These are phyloP conservation scores for Saccharomyces hybrid DNA, from an alignment of 1,139 yeast genomes.

Conservation along the genomic window DNA sequence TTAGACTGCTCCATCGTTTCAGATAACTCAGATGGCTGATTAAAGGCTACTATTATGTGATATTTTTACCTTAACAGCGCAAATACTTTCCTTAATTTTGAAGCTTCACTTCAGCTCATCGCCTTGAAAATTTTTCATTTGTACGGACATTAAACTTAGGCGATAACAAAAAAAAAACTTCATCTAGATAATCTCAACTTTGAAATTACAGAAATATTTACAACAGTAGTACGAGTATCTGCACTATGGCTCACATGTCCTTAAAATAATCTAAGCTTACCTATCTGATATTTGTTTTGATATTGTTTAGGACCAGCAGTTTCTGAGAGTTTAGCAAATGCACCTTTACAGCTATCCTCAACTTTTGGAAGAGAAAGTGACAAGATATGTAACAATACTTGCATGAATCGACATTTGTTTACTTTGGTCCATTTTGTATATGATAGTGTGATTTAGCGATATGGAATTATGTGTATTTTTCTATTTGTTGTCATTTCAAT, in stretches of 20 bases:
- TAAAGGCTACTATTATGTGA: background rate
- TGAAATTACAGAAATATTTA: background rate
- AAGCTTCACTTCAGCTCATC: background rate
- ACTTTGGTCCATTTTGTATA: background rate
- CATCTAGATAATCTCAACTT: background rate
- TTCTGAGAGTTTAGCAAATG: background rate
- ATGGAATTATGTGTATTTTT: too few species aligned
- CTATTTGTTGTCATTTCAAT: background rate
- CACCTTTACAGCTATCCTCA: background rate
- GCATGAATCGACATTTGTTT: background rate
- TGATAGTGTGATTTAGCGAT: background rate
- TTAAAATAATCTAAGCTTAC: background rate
- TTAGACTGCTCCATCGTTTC: slow-evolving; percentile 42
- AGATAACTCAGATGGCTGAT: background rate
- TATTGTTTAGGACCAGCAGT: background rate
- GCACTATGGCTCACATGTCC: background rate
- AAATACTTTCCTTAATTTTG: background rate
- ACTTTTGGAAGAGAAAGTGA: background rate
- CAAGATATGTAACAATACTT: background rate
- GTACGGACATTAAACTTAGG: background rate
- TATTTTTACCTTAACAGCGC: background rate
- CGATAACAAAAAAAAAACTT: background rate
- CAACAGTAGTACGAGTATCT: background rate
- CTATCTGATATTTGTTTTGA: background rate
- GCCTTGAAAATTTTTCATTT: background rate